These are phyloP conservation scores for Westerdykella aurantiaca DNA, from an alignment of 2,329 filamentous ascomycete genomes.

Conservation along the genomic window DNA sequence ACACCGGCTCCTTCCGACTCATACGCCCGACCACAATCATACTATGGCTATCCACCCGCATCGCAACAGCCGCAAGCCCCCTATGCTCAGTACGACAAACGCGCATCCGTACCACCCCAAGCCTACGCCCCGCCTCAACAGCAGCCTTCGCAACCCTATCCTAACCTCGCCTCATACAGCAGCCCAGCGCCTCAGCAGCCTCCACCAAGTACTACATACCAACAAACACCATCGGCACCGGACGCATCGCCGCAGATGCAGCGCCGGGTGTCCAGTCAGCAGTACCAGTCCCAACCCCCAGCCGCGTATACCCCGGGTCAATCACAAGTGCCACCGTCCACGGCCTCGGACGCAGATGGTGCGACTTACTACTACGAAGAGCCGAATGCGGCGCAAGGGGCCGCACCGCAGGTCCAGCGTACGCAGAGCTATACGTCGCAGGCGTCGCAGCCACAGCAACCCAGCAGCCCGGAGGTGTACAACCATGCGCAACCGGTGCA, in stretches of 20 bases:
- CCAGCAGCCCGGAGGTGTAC: slow-evolving; percentile 34
- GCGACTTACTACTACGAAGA: slow-evolving; percentile 34
- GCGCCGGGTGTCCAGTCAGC: slow-evolving; percentile 28
- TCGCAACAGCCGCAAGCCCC: slow-evolving; percentile 40
- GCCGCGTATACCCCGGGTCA: slow-evolving; percentile 22
- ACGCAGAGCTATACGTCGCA: slow-evolving; percentile 28
- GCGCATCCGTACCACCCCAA: slow-evolving; percentile 22
- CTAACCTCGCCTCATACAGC: slow-evolving; percentile 23
- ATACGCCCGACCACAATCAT: slow-evolving; percentile 47
- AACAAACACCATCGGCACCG: slow-evolving; percentile 18
- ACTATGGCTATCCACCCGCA: slow-evolving; percentile 43
- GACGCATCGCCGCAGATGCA: slow-evolving; percentile 33
- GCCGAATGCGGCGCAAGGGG: slow-evolving; percentile 14
- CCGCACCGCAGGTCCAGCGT: slow-evolving; percentile 25
- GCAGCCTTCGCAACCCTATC: slow-evolving; percentile 24
- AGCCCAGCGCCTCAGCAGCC: slow-evolving; percentile 18
- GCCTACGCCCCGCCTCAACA: slow-evolving; percentile 25
- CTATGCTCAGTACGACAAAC: slow-evolving; percentile 35
- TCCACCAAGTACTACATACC: slow-evolving; percentile 21
- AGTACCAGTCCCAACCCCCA: slow-evolving; percentile 29
- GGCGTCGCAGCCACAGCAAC: slow-evolving; percentile 26
- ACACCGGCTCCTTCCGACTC: slow-evolving; percentile 49
- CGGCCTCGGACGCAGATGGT: slow-evolving; percentile 29
- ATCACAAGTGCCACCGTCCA: slow-evolving; percentile 27
- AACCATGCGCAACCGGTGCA: slow-evolving; percentile 18